These are phyloP conservation scores for Alisma plantagoaquatica DNA, from an alignment of 106 monocot genomes.

Conservation along the genomic window DNA sequence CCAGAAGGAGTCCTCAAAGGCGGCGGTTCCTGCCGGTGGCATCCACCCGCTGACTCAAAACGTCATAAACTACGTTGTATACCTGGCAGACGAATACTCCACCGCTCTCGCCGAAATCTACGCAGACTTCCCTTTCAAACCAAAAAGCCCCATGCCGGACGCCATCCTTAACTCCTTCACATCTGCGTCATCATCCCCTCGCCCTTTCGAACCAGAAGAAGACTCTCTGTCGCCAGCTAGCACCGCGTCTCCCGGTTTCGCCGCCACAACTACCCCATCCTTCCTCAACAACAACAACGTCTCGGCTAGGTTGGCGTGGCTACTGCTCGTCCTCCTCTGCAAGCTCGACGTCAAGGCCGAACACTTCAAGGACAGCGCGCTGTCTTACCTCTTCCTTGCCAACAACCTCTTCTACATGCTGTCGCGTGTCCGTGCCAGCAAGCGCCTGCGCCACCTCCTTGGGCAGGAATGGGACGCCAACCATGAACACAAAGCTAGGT, in stretches of 20 bases:
- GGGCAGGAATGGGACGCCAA: slow-evolving; percentile 20
- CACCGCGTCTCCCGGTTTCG: no score
- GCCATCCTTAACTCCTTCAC: not conserved
- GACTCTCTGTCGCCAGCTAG: no score
- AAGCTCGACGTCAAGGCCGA: slow-evolving; percentile 41
- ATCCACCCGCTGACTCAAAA: slow-evolving; percentile 34
- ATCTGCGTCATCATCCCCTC: slow-evolving; percentile 4
- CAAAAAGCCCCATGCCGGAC: not conserved
- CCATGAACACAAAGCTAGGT: slow-evolving; percentile 19
- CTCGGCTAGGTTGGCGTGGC: slow-evolving; percentile 23
- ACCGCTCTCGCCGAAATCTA: slow-evolving; percentile 20
- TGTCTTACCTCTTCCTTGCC: slow-evolving; percentile 48
- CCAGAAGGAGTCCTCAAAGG: slow-evolving; percentile 33
- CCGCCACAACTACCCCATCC: no score
- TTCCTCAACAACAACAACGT: not conserved
- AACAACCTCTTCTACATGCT: slow-evolving; percentile 45
- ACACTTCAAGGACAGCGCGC: slow-evolving; percentile 13
- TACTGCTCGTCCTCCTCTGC: slow-evolving; percentile 36
- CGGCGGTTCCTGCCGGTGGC: slow-evolving; percentile 16
- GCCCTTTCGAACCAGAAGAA: not conserved
- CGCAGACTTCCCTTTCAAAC: slow-evolving; percentile 15
- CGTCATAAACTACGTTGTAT: slow-evolving; percentile 42
- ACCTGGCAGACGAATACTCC: slow-evolving; percentile 43
- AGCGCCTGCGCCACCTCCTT: slow-evolving; percentile 8
- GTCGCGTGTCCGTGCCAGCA: slow-evolving; percentile 19